phyloP scores from a whole-genome alignment of 2,329 filamentous ascomycete genomes.

The Botrytis tulipae region DNA sequence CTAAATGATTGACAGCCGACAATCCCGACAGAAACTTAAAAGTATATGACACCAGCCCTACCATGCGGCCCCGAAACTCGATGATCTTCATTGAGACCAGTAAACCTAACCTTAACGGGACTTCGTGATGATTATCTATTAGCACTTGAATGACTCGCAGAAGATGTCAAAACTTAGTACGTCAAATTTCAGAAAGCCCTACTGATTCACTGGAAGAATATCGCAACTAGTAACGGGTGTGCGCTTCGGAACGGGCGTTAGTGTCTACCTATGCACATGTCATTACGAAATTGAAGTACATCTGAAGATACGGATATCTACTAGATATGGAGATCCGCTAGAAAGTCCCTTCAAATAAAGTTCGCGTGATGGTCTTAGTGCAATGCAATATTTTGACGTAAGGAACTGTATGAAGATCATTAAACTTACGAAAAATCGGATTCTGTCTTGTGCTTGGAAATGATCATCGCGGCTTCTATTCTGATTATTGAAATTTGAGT shows the following conservation, averaged over 20 bases:
- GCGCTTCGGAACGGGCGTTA: neutral
- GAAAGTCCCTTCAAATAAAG: neutral
- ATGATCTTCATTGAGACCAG: neutral
- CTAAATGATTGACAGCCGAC: neutral
- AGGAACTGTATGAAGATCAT: neutral
- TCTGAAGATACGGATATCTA: neutral
- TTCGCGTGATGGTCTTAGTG: neutral
- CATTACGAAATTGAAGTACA: neutral
- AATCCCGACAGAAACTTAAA: neutral
- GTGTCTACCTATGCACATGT: neutral
- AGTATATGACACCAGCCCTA: neutral
- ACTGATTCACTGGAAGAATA: neutral
- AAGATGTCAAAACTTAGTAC: neutral
- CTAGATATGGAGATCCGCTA: neutral
- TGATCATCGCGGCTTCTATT: neutral
- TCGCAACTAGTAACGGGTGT: neutral
- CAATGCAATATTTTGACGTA: neutral
- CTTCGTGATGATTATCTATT: rapidly evolving
- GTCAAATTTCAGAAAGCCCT: neutral
- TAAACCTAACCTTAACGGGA: neutral
- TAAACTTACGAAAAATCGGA: neutral
- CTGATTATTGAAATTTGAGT: neutral
- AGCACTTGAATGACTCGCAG: neutral
- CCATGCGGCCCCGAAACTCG: neutral
- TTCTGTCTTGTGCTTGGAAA: neutral